A percentile compares a stretch with the other conserved stretches of the same genome.
These are phyloP conservation scores for Pseudomonodictys pantanalensis DNA, from an alignment of 495 filamentous ascomycete genomes.

Conservation along the genomic window DNA sequence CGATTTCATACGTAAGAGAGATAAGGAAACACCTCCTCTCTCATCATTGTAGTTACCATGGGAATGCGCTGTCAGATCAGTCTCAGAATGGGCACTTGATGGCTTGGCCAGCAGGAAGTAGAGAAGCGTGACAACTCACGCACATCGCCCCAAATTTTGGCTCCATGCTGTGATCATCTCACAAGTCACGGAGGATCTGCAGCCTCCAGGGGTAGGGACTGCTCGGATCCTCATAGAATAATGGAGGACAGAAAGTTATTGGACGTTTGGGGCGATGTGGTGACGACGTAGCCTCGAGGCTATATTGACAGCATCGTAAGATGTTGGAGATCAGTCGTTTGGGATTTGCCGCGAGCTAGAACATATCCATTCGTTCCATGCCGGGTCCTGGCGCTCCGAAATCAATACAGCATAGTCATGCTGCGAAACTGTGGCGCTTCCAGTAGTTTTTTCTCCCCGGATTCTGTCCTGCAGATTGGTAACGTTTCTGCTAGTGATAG, in stretches of 20 bases:
- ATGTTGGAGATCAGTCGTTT: constrained; percentile 18
- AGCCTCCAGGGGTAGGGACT: constrained; percentile 19
- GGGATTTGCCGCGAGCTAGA: background rate
- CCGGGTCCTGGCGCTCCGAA: constrained; percentile 10
- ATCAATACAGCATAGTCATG: constrained; percentile 30
- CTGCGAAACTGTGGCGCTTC: constrained; percentile 32
- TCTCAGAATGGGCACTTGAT: background rate
- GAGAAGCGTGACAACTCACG: constrained; percentile 5
- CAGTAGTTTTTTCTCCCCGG: constrained; percentile 16
- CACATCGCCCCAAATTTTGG: background rate
- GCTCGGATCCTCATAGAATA: background rate
- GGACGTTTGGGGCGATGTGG: constrained; percentile 9
- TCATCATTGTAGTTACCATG: background rate
- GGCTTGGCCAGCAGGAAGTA: background rate
- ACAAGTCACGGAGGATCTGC: constrained; percentile 27
- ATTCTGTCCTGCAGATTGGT: constrained; percentile 25
- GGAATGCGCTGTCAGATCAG: background rate
- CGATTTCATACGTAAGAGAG: too few relatives aligned
- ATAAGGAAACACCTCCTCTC: background rate
- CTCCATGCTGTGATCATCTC: constrained; percentile 25
- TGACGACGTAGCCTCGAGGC: constrained; percentile 9
- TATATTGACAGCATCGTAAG: constrained; percentile 1
- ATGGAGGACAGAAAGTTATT: constrained; percentile 17
- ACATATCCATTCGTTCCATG: background rate
- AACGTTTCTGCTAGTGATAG: constrained; percentile 11